Base-by-base conservation (phyloP, 371 early-diverging fungal species). In the Blastocladiella emersonii region DNA sequence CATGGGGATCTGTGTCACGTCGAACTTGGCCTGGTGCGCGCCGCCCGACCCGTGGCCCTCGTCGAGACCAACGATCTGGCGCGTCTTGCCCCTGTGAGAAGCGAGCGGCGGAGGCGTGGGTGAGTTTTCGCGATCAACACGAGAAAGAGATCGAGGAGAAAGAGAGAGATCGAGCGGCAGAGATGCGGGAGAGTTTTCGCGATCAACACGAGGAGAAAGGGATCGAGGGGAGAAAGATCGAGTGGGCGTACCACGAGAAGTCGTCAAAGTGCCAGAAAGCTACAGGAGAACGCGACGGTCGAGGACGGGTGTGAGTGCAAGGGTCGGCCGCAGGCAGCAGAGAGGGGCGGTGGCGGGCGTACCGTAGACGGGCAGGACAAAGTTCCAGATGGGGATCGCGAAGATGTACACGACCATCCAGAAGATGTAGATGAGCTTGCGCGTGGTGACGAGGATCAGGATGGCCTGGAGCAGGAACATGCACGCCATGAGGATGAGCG, bases 261-360 rank as follows among this genome's bases (percentile, higher is more conserved):
- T 80, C 78, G 65, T 80, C 80, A 69, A 80, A 78, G 62, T 77
- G 76, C 80, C 80, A 80, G 65, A 78, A 80, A 5, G 78, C n/a
- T n/a, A n/a, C n/a, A n/a, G n/a, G n/a, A n/a, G n/a, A n/a, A n/a
- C n/a, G n/a, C n/a, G n/a, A n/a, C n/a, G n/a, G n/a, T n/a, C n/a
- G n/a, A n/a, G n/a, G n/a, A n/a, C n/a, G n/a, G n/a, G n/a, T n/a
- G n/a, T n/a, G n/a, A n/a, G n/a, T n/a, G n/a, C n/a, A n/a, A n/a
- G n/a, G n/a, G n/a, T n/a, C n/a, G n/a, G n/a, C n/a, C n/a, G n/a
- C n/a, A n/a, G n/a, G n/a, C n/a, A n/a, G n/a, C n/a, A n/a, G n/a
- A n/a, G n/a, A n/a, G n/a, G n/a, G n/a, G n/a, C n/a, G n/a, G n/a
- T n/a, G n/a, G n/a, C n/a, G n/a, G n/a, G n/a, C n/a, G n/a, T n/a